Evolutionary conservation across 2,329 filamentous ascomycete species (phyloP).

Genomic region (Stachybotrys elegans): DNA sequence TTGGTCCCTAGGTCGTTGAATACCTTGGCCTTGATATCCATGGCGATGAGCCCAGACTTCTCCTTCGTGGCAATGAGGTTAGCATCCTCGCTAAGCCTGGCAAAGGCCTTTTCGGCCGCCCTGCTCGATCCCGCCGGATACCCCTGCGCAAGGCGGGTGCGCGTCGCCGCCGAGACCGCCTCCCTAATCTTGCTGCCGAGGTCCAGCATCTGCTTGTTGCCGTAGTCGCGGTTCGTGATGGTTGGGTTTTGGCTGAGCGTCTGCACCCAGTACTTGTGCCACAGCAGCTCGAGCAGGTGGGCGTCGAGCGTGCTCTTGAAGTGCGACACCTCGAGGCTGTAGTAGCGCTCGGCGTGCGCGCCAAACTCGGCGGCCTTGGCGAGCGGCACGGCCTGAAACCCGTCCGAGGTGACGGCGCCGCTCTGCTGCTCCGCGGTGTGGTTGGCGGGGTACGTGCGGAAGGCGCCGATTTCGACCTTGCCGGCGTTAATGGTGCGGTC

Average conservation of each 20-base stretch:
- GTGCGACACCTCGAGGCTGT: slow-evolving; percentile 83
- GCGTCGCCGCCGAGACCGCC: slow-evolving; percentile 36
- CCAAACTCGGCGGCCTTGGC: slow-evolving; percentile 95
- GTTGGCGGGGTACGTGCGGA: slow-evolving; percentile 79
- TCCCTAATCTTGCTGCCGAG: slow-evolving; percentile 76
- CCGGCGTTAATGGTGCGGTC: slow-evolving; percentile 91
- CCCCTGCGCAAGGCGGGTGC: slow-evolving; percentile 19
- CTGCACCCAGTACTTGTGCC: slow-evolving; percentile 99
- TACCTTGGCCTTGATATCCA: slow-evolving; percentile 58
- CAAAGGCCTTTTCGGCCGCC: slow-evolving; percentile 41
- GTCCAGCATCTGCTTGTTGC: slow-evolving; percentile 87
- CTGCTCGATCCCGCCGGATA: slow-evolving; percentile 20
- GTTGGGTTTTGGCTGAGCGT: slow-evolving; percentile 88
- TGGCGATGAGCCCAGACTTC: slow-evolving; percentile 56
- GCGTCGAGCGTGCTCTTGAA: slow-evolving; percentile 92
- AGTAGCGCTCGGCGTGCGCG: slow-evolving; percentile 86
- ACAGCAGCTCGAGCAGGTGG: slow-evolving; percentile 79
- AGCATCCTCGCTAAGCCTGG: slow-evolving; percentile 57
- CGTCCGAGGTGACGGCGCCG: slow-evolving; percentile 35
- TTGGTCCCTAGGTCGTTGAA: slow-evolving; percentile 41
- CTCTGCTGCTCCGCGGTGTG: slow-evolving; percentile 47
- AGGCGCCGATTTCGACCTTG: slow-evolving; percentile 96
- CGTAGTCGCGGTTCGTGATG: slow-evolving; percentile 88
- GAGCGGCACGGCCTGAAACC: slow-evolving; percentile 77
- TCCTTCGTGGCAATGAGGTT: slow-evolving; percentile 58